phyloP scores from a whole-genome alignment of 2,329 filamentous ascomycete species.

The Thelonectria rubi region DNA sequence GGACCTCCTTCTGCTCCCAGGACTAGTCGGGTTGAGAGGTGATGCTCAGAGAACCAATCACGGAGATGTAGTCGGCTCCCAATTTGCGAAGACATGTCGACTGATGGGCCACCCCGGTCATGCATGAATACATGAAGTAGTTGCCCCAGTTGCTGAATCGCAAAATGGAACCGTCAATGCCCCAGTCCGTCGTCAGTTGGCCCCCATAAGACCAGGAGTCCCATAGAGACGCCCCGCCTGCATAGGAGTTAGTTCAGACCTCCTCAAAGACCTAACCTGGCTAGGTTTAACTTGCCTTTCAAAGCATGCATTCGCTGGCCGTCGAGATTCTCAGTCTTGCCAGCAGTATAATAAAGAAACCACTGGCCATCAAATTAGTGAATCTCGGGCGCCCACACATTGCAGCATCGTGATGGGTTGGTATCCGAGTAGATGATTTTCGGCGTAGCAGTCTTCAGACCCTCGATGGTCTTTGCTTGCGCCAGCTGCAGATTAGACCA shows the following conservation, averaged over 20 bases:
- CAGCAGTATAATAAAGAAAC: slow-evolving; percentile 68
- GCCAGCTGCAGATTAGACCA: slow-evolving; percentile 66
- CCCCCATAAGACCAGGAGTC: slow-evolving; percentile 60
- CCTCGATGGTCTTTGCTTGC: slow-evolving; percentile 61
- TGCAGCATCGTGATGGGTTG: slow-evolving; percentile 58
- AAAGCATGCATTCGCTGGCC: slow-evolving; percentile 62
- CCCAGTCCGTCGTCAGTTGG: slow-evolving; percentile 58
- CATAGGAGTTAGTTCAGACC: neutral
- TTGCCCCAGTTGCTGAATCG: slow-evolving; percentile 56
- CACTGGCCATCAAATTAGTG: slow-evolving; percentile 59
- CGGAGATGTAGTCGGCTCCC: slow-evolving; percentile 51
- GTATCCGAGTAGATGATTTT: slow-evolving; percentile 61
- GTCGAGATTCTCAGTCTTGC: slow-evolving; percentile 55
- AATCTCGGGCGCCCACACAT: slow-evolving; percentile 67
- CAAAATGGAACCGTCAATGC: slow-evolving; percentile 63
- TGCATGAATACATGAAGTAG: slow-evolving; percentile 65
- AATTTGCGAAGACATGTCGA: slow-evolving; percentile 52
- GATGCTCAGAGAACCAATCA: slow-evolving; percentile 53
- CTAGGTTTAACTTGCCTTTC: slow-evolving; percentile 51
- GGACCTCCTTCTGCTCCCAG: slow-evolving; percentile 60
- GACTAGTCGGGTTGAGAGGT: slow-evolving; percentile 60
- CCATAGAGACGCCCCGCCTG: slow-evolving; percentile 62
- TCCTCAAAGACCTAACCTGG: fast-evolving
- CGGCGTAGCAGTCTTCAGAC: slow-evolving; percentile 61
- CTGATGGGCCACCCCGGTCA: slow-evolving; percentile 52